Evolutionary conservation across 2,329 filamentous ascomycete species (phyloP), one percentile per base, ranked within the genome.

Genomic region (Nemania sp.): DNA sequence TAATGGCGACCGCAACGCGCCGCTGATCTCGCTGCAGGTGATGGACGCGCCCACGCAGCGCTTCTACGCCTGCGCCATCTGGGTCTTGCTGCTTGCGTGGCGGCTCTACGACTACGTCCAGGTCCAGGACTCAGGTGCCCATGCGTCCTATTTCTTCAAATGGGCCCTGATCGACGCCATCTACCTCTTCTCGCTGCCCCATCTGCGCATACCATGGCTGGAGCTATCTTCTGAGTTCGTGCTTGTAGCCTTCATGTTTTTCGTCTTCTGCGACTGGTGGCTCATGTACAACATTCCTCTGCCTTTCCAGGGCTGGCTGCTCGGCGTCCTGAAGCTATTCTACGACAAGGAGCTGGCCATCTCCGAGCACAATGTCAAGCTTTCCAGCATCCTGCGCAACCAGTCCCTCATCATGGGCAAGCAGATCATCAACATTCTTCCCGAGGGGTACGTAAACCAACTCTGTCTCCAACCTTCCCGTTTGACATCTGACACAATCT

Each of bases 391-490:
- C 60, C 78, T 96, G 57, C 90, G 97, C 70, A 97, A 97, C 70
- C 83, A 90, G 26, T 96, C 92, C 19, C 81, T 97, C 66, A 97
- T 99, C 60, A 82, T 96, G 74, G 94, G 94, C 67, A 94, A 91
- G 71, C 92, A 97, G 75, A 96, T 97, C 64, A 93, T 99, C 72
- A 94, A 99, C 69, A 96, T 99, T 67, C 78, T 99, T 50, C 94
- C 94, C 2, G 94, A 99, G 77, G 95, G 95, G 77, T 88, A 71
- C 62, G 79, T 55, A 5, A 36, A n/a, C n/a, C n/a, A n/a, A n/a
- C n/a, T n/a, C n/a, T n/a, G n/a, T n/a, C n/a, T n/a, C n/a, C n/a
- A n/a, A n/a, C n/a, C n/a, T n/a, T n/a, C n/a, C n/a, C n/a, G n/a
- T n/a, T n/a, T n/a, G n/a, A n/a, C n/a, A n/a, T n/a, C n/a, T n/a